phyloP scores from a whole-genome alignment of 371 early-diverging fungal species.

The Actinomortierella ambigua region DNA sequence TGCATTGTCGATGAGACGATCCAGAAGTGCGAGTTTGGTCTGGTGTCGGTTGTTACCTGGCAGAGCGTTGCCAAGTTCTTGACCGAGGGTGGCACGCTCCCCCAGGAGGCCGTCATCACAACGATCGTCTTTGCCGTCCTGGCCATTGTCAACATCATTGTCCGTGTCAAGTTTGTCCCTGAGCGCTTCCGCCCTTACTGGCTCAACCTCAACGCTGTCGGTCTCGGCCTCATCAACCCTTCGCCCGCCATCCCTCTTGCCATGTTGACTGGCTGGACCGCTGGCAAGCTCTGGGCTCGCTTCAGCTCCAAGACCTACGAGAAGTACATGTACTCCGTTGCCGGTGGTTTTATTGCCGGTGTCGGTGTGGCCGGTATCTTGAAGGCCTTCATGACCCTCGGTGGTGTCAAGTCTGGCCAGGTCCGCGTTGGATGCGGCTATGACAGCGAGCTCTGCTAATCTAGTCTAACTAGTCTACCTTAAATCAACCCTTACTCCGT shows the following conservation, averaged over 20 bases:
- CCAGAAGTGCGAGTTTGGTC: constrained; percentile 56
- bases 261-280: constrained; percentile 66
- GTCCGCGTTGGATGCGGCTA: constrained; percentile 15
- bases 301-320: constrained; percentile 47
- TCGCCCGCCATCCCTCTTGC: constrained; percentile 60
- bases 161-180: constrained; percentile 60
- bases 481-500: too few species aligned
- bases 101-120: constrained; percentile 51
- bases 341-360: constrained; percentile 76
- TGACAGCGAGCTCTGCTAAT: not conserved
- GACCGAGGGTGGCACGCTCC: constrained; percentile 53
- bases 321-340: constrained; percentile 61
- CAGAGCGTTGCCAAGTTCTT: constrained; percentile 59
- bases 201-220: constrained; percentile 71
- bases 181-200: constrained; percentile 56
- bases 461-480: too few species aligned
- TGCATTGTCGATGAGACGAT: constrained; percentile 51
- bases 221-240: constrained; percentile 73
- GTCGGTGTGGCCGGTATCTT: constrained; percentile 74
- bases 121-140: constrained; percentile 56
- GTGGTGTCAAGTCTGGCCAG: constrained; percentile 10
- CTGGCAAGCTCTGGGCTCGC: constrained; percentile 59
- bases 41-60: constrained; percentile 74
- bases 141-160: constrained; percentile 52
- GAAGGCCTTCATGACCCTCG: constrained; percentile 62